Percentiles rank a stretch among this genome's conserved stretches.
phyloP scores from a whole-genome alignment of 306 rosid genomes.

The Cajanus cajan region DNA sequence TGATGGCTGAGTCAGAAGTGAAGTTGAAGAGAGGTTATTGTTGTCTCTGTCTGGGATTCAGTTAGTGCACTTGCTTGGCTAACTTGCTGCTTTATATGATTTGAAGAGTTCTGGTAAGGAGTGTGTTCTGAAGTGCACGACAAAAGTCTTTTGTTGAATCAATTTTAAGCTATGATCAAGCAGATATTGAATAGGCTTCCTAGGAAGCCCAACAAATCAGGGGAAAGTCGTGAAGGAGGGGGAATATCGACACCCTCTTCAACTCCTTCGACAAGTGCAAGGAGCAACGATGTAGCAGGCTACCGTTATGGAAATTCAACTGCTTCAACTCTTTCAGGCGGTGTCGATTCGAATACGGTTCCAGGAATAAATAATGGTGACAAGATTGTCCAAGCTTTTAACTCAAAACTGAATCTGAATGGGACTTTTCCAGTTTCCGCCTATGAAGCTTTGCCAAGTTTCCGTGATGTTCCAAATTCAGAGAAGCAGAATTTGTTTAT shows the following conservation, averaged over 20 bases:
- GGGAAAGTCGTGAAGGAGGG: slow-evolving; percentile 80
- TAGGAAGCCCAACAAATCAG: slow-evolving; percentile 76
- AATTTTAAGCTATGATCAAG: slow-evolving; percentile 76
- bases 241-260: slow-evolving; percentile 66
- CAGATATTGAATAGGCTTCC: slow-evolving; percentile 88
- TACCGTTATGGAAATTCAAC: slow-evolving; percentile 49
- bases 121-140: slow-evolving; percentile 22
- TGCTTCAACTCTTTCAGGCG: slow-evolving; percentile 44
- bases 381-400: slow-evolving; percentile 55
- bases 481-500: slow-evolving; percentile 85
- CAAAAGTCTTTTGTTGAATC: slow-evolving; percentile 30
- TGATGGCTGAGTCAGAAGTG: slow-evolving; percentile 35
- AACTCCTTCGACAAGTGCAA: slow-evolving; percentile 56
- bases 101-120: slow-evolving; percentile 26
- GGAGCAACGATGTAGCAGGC: slow-evolving; percentile 46
- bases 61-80: slow-evolving; percentile 36
- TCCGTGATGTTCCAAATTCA: slow-evolving; percentile 78
- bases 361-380: slow-evolving; percentile 58
- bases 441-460: slow-evolving; percentile 81
- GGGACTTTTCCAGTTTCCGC: slow-evolving; percentile 56
- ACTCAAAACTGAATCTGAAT: slow-evolving; percentile 67
- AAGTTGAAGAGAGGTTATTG: slow-evolving; percentile 28
- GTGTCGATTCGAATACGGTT: slow-evolving; percentile 46
- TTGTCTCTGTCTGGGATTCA: slow-evolving; percentile 26
- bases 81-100: slow-evolving; percentile 38